Base-by-base conservation (phyloP, 2,329 filamentous ascomycete species). In the Alternaria hordeiaustralica region DNA sequence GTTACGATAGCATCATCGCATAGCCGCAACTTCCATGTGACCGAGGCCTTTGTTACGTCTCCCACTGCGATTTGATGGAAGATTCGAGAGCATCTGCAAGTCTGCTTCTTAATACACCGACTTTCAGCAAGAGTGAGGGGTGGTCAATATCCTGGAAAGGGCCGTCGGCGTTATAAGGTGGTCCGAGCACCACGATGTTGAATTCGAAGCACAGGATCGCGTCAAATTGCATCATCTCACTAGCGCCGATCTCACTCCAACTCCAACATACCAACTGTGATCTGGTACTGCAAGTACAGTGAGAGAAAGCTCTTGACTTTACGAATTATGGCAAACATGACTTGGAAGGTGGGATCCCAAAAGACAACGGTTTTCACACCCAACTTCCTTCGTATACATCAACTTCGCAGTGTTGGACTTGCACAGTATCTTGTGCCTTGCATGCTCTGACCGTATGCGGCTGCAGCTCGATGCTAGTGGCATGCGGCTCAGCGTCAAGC, bases 151-250 rank as follows among this genome's bases (percentile, higher is more conserved):
- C 18, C n/a, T 49, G 20, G 26, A 46, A 18, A 50, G 20, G 25
- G 44, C 26, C 18, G 15, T 51, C 15, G 47, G n/a, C 20, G 9
- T 15, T 36, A 13, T 20, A 20, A 36, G 12, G 21, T 62, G 58
- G 57, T 56, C 56, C 56, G 55, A 57, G 62, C 55, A 43, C 51
- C 6, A 13, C 44, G 53, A 58, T 62, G 58, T 60, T 69, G 58
- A 58, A 45, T 54, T 67, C 47, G 18, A 61, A 49, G 50, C 10
- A 45, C 36, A 36, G 62, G 63, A 71, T 69, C 67, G 65, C 64
- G 65, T 65, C 47, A 71, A 66, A 68, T 73, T 55, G 54, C 59
- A 61, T 58, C 66, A 71, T 68, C 63, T 63, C 55, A 45, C 51
- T 70, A 70, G 66, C 61, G 63, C 45, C 44, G 36, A 58, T 53